Evolutionary conservation across 192 early-diverging fungal species (phyloP).

Genomic region (Coemansia sp.): DNA sequence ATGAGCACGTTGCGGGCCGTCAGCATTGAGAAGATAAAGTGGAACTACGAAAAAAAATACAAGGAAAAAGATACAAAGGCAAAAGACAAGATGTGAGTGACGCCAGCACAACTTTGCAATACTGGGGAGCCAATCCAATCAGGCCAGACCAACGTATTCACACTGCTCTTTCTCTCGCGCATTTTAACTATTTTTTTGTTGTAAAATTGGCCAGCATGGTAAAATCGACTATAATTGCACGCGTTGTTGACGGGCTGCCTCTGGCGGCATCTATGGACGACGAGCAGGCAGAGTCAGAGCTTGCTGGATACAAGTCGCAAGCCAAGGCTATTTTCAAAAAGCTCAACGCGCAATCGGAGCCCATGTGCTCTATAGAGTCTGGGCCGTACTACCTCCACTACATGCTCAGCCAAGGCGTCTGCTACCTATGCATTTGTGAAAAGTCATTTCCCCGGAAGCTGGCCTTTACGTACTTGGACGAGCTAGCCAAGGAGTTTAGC

Average conservation of each 20-base stretch:
- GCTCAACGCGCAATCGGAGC: conserved; percentile 82
- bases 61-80: not conserved
- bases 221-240: conserved; percentile 89
- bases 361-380: conserved; percentile 92
- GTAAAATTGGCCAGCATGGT: conserved; percentile 65
- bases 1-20: conserved; percentile 33
- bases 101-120: not conserved
- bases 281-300: conserved; percentile 73
- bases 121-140: not conserved
- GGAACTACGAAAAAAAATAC: not conserved
- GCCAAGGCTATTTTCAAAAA: conserved; percentile 92
- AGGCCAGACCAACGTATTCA: not conserved
- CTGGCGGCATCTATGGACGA: conserved; percentile 97
- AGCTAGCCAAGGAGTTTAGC: conserved; percentile 91
- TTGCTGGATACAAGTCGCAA: conserved; percentile 91
- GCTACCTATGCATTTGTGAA: conserved; percentile 94
- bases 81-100: not conserved
- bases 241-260: conserved; percentile 89
- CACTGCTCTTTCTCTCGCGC: not conserved
- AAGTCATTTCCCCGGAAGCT: conserved; percentile 86
- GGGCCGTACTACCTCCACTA: conserved; percentile 90
- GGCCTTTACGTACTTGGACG: conserved; percentile 94
- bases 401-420: conserved; percentile 90
- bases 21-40: conserved; percentile 16
- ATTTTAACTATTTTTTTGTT: not conserved